Base-by-base conservation (phyloP, 805 yeast genomes). In the Wickerhamiella lipophila region DNA sequence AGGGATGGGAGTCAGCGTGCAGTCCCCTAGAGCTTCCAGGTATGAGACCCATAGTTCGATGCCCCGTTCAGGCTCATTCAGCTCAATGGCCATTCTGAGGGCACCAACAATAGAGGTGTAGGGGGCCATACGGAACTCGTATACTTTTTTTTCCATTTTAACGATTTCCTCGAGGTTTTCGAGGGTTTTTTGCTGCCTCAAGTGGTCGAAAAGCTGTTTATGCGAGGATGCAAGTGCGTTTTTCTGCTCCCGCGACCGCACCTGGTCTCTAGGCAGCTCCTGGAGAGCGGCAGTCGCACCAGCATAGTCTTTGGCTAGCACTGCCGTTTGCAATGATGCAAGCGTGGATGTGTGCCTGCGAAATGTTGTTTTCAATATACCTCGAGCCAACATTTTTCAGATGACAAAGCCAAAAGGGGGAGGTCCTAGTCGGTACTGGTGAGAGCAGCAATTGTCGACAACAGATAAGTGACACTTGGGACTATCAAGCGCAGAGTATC, bases 1-100 rank as follows among this genome's bases (percentile, higher is more conserved):
- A 18, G 51, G 42, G 25, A 57, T 42, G 13, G 50, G 41, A 26
- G 40, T 35, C 8, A 15, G 18, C 4, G 50, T 36, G 18, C 43
- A 42, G 11, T 38, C 25, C 7, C 58, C 56, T 16, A 61, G 51
- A 2, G 55, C 49, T 51, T 63, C 66, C n/a, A 61, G 55, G 40
- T 61, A 56, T 18, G 56, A 57, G 25, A 63, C 62, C 67, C 67
- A 63, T 15, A 57, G 50, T 40, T 63, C 64, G 9, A 62, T 47
- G 13, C 60, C 66, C 35, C 47, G 40, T n/a, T 56, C 57, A 8
- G 58, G 55, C 30, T 47, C 23, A 22, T 60, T 62, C 2, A 48
- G 44, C 29, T 53, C 46, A 12, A 63, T 42, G 22, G 59, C 58
- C 25, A 51, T 26, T 48, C 59, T 48, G 22, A 59, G 57, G 5